Conservation (phyloP, 208 protist species). For the Herpetomonas samuelpessoai region DNA sequence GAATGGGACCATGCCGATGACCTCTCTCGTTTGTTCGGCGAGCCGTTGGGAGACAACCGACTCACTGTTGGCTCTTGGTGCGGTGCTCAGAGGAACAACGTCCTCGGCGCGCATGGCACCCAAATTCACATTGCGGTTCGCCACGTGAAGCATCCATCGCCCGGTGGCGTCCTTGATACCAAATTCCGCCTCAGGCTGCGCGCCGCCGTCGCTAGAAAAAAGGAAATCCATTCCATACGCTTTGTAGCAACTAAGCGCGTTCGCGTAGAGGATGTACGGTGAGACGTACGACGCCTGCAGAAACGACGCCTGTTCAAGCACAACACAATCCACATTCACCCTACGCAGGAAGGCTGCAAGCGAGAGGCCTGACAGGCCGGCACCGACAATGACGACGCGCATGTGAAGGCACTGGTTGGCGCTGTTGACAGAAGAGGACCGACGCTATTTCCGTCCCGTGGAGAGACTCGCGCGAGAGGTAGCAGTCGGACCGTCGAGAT, state of each 20-base stretch:
- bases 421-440: too few species aligned
- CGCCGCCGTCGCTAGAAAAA: slow-evolving; percentile 30
- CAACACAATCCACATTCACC: slow-evolving; percentile 85
- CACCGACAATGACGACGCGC: slow-evolving; percentile 86
- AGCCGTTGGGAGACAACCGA: slow-evolving; percentile 79
- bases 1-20: slow-evolving; percentile 77
- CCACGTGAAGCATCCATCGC: slow-evolving; percentile 57
- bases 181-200: slow-evolving; percentile 58
- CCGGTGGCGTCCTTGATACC: slow-evolving; percentile 56
- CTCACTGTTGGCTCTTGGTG: slow-evolving; percentile 73
- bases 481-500: too few species aligned
- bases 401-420: too few species aligned
- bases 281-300: slow-evolving; percentile 52
- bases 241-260: slow-evolving; percentile 88
- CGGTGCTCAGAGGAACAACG: slow-evolving; percentile 71
- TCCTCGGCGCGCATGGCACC: slow-evolving; percentile 56
- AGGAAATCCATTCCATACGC: slow-evolving; percentile 77
- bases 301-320: slow-evolving; percentile 79
- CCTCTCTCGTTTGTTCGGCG: slow-evolving; percentile 47
- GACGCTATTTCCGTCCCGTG: too few species aligned
- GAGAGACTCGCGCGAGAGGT: too few species aligned
- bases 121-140: slow-evolving; percentile 59
- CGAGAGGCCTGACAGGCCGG: slow-evolving; percentile 77
- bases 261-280: slow-evolving; percentile 79
- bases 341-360: slow-evolving; percentile 74